Base-by-base conservation (phyloP, 78 protist genomes). In the Guillardia theta region DNA sequence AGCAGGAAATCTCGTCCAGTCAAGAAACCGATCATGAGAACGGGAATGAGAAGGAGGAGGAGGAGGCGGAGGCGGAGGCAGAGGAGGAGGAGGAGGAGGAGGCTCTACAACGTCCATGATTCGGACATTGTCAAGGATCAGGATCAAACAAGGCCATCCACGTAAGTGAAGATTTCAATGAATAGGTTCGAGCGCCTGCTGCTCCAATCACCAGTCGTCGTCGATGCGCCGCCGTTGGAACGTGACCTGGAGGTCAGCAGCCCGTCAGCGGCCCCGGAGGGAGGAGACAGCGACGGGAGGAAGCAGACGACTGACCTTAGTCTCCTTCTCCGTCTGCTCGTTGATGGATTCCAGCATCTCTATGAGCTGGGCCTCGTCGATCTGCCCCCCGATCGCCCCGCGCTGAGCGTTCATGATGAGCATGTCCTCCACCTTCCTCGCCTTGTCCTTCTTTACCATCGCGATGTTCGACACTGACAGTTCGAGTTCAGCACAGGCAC, bases 381-480 rank as follows among this genome's bases (percentile, higher is more conserved):
- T 30, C 33, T 43, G 50, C 18, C 90, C 90, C 4, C 90, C 48
- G 33, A 78, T 24, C 0, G 45, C 50, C 1, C 90, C 90, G 90
- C 90, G 90, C 78, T 76, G 90, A 10, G 94, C 94, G 70, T 47
- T 70, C 48, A 58, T 53, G 39, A 93, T 50, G 21, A 93, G 88
- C 88, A 93, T 19, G 39, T 93, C 94, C 92, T 93, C 94, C 1
- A 93, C 45, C 37, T 43, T 88, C 46, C 92, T 62, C 27, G 94
- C 94, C 94, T 93, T 93, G 54, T 93, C 94, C 1, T 88, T 36
- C 78, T 77, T 76, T n/a, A 93, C 94, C 47, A 83, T 77, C 30
- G 44, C 45, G 0, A 93, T 93, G n/a, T 88, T 50, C 4, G 54
- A 36, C 58, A 93, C 92, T 70, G n/a, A n/a, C n/a, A n/a, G 94